Base-by-base conservation (phyloP, 768 basidiomycete genomes). In the Russula virescens region DNA sequence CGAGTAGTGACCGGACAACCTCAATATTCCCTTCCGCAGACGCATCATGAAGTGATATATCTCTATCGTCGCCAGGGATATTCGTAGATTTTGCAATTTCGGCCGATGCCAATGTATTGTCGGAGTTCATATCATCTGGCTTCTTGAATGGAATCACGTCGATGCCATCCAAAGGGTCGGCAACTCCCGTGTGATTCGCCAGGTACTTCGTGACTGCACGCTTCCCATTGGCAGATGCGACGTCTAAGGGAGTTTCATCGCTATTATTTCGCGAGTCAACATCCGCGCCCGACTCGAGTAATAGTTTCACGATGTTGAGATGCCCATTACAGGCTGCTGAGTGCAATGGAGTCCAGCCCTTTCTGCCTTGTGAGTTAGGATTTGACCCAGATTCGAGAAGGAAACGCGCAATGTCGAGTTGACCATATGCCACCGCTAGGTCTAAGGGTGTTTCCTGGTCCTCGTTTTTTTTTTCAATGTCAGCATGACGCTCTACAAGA, bases 81-180 rank as follows among this genome's bases (percentile, higher is more conserved):
- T 19, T n/a, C 0, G 9, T 0, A 21, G 19, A 0, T 16, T 21
- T 11, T 1, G 16, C n/a, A 1, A 6, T 3, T 1, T 16, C 21
- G 8, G 31, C 3, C 31, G 31, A 31, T 31, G 3, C 31, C 31
- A 8, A 31, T 31, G 31, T 14, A 31, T 8, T 9, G n/a, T 14
- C 7, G 42, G 11, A 14, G 40, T 6, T 16, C 1, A 3, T 14
- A n/a, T 1, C 14, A 7, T 26, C 6, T 14, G 18, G 19, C 14
- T 21, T 16, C 28, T 5, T 2, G 13, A 10, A 14, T 25, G 5
- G 8, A 3, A 8, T 55, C 26, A 50, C 28, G 10, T 4, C 2
- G 10, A 49, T 6, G 5, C 8, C 8, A 31, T 31, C 31, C 31
- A 31, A 31, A 31, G 31, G 31, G 31, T 31, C 31, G 31, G 31